Conservation (phyloP, 495 filamentous ascomycete genomes). For the Neurospora cerealis region DNA sequence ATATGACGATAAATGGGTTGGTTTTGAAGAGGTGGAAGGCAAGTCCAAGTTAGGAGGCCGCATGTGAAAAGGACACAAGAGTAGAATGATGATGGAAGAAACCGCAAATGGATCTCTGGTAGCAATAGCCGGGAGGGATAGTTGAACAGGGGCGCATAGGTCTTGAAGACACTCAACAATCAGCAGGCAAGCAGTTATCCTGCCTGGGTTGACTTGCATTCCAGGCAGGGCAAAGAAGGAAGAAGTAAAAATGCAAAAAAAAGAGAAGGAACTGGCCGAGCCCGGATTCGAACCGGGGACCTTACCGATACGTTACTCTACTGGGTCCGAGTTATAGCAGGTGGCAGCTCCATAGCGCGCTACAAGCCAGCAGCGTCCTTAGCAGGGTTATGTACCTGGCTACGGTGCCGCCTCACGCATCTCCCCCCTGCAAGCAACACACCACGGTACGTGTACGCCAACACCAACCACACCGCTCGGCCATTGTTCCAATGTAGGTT, state of each 20-base stretch:
- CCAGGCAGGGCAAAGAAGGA: neutral
- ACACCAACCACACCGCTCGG: neutral
- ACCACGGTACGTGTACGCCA: neutral
- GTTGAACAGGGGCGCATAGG: too few relatives aligned
- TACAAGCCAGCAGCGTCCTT: neutral
- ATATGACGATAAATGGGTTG: too few relatives aligned
- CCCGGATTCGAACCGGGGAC: neutral
- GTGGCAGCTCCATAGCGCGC: neutral
- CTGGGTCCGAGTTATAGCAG: neutral
- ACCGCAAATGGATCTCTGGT: too few relatives aligned
- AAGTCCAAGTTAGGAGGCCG: too few relatives aligned
- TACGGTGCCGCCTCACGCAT: neutral
- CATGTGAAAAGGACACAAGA: too few relatives aligned
- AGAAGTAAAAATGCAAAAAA: neutral
- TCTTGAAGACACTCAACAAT: too few relatives aligned
- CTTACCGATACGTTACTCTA: neutral
- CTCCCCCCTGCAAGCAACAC: neutral
- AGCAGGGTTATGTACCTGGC: neutral
- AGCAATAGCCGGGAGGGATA: too few relatives aligned
- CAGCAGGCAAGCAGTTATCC: too few relatives aligned
- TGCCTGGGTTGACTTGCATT: too few relatives aligned
- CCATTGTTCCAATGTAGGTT: neutral
- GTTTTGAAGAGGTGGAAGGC: too few relatives aligned
- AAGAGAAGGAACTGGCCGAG: neutral
- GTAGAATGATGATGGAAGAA: too few relatives aligned